A percentile compares a stretch with the other conserved stretches of the same genome.
Evolutionary conservation across 768 basidiomycete species (phyloP).

Genomic region (Sporobolomyces pararoseus): DNA sequence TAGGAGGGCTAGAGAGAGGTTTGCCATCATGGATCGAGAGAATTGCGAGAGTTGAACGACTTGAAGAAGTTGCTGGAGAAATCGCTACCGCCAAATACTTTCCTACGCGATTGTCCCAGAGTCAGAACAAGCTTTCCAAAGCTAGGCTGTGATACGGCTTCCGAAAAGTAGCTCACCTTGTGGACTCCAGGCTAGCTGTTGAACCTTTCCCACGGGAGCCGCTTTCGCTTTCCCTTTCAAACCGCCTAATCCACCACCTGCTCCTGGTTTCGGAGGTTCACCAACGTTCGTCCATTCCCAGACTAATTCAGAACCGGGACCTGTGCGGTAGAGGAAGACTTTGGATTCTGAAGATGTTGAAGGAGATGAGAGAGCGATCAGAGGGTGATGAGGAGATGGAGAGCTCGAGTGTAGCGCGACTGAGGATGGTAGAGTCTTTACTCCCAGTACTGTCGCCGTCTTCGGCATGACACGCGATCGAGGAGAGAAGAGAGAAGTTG

Average conservation of each 20-base stretch:
- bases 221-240: conserved; percentile 13
- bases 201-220: conserved; percentile 3
- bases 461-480: neutral
- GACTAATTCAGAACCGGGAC: neutral
- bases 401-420: neutral
- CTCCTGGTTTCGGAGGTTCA: conserved; percentile 2
- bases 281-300: conserved; percentile 21
- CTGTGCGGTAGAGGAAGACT: conserved; percentile 9
- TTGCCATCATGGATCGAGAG: conserved; percentile 29
- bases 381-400: neutral
- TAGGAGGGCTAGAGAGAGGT: conserved; percentile 1
- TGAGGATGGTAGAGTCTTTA: conserved; percentile 7
- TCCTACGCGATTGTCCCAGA: neutral
- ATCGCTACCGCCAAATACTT: conserved; percentile 5
- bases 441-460: neutral
- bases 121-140: no score
- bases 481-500: neutral
- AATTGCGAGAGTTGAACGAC: conserved; percentile 17
- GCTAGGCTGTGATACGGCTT: no score
- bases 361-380: conserved; percentile 17
- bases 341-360: conserved; percentile 10
- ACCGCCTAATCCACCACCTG: neutral
- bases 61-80: neutral
- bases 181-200: conserved; percentile 13
- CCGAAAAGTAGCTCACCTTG: neutral